Evolutionary conservation across 176 grass and related monocot genomes (phyloP).

Genomic region (Zoysia pacifica): DNA sequence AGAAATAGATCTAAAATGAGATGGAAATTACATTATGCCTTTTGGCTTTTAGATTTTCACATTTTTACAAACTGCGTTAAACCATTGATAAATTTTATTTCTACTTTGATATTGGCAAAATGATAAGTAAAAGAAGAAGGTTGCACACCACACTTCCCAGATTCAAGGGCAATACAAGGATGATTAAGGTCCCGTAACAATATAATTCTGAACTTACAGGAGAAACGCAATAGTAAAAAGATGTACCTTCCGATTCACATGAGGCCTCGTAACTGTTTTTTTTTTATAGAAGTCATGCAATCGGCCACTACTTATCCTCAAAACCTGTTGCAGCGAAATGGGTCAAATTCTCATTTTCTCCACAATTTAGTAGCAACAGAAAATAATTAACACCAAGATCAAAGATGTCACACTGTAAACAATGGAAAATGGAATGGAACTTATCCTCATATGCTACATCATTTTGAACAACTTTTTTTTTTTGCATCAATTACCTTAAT

Average conservation of each 20-base stretch:
- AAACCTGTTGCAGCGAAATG: constrained; percentile 26
- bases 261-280: not conserved
- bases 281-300: not conserved
- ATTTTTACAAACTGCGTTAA: constrained; percentile 32
- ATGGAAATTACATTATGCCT: constrained; percentile 2
- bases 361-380: not conserved
- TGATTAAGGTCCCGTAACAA: not conserved
- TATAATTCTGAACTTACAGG: not conserved
- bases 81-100: constrained; percentile 13
- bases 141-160: not conserved
- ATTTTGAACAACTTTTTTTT: not conserved
- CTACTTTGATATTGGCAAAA: constrained; percentile 5
- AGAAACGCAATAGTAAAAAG: not conserved
- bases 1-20: constrained; percentile 1
- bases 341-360: constrained; percentile 5
- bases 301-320: not conserved
- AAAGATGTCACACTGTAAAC: constrained; percentile 2
- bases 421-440: not conserved
- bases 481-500: not conserved
- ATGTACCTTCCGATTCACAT: constrained; percentile 21
- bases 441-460: not conserved
- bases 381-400: not conserved
- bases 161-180: not conserved
- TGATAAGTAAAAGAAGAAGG: not conserved
- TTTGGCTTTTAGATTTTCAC: not conserved